phyloP scores from a whole-genome alignment of 495 filamentous ascomycete genomes.

The Neurospora africana region DNA sequence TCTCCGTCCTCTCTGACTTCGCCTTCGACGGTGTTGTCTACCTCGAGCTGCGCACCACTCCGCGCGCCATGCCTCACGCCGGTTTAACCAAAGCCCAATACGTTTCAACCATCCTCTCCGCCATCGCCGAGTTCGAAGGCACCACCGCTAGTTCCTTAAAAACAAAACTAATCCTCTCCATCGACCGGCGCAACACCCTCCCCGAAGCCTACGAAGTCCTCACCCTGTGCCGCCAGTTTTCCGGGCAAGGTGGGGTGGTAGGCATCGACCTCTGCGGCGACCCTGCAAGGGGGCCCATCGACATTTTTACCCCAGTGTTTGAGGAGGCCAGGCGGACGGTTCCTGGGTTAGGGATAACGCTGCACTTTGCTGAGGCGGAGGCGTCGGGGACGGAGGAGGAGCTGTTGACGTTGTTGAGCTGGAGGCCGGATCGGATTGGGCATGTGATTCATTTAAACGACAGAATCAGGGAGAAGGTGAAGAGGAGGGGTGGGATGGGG shows the following conservation, averaged over 20 bases:
- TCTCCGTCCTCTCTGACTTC: constrained; percentile 61
- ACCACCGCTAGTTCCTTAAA: constrained; percentile 8
- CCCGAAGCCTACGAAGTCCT: constrained; percentile 50
- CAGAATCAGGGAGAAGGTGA: constrained; percentile 44
- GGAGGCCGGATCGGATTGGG: constrained; percentile 59
- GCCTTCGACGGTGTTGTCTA: constrained; percentile 63
- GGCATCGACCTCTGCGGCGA: constrained; percentile 77
- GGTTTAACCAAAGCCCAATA: constrained; percentile 52
- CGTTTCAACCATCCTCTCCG: constrained; percentile 49
- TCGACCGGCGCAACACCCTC: constrained; percentile 56
- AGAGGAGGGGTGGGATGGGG: constrained; percentile 36
- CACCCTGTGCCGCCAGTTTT: constrained; percentile 49
- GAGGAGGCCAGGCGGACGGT: constrained; percentile 35
- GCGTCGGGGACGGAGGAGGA: constrained; percentile 44
- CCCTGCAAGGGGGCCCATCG: constrained; percentile 51
- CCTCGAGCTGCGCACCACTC: constrained; percentile 74
- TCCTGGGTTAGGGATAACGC: constrained; percentile 48
- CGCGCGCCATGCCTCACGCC: constrained; percentile 45
- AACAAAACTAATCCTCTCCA: constrained; percentile 58
- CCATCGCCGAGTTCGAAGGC: constrained; percentile 41
- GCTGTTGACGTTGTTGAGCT: constrained; percentile 50
- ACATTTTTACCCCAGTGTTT: constrained; percentile 46
- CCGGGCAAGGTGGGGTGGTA: constrained; percentile 45
- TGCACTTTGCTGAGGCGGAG: constrained; percentile 69
- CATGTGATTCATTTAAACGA: constrained; percentile 70